These are phyloP conservation scores for Sphagnum fallax DNA, from an alignment of 228 moss, liverwort and hornwort species.

Conservation along the genomic window DNA sequence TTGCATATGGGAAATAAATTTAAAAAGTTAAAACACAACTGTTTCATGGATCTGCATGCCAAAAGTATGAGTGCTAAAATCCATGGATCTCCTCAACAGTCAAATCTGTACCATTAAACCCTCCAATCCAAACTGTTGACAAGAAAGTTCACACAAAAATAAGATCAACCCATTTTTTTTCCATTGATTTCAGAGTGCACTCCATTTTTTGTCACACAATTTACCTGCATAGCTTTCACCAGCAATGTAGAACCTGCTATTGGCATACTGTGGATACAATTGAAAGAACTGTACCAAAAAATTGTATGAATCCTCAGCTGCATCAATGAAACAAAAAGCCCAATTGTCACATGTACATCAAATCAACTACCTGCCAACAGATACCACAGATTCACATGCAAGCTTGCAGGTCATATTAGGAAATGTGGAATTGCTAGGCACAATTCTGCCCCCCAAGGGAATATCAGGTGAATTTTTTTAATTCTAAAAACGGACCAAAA, in stretches of 20 bases:
- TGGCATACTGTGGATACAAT: conserved; percentile 60
- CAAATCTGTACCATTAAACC: not conserved
- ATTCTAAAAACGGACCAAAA: too few relatives aligned
- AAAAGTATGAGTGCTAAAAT: too few relatives aligned
- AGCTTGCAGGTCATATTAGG: not conserved
- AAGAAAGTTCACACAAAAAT: not conserved
- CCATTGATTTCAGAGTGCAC: too few relatives aligned
- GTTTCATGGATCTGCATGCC: too few relatives aligned
- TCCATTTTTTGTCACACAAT: too few relatives aligned
- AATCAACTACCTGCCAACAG: not conserved
- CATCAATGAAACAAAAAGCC: not conserved
- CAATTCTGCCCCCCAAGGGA: too few relatives aligned
- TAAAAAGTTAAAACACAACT: too few relatives aligned
- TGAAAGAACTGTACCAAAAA: conserved; percentile 73
- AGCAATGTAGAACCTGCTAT: conserved; percentile 66
- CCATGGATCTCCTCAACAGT: not conserved
- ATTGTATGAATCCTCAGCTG: conserved; percentile 70
- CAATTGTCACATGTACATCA: not conserved
- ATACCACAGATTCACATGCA: not conserved
- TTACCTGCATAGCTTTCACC: conserved; percentile 98
- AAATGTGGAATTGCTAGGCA: not conserved
- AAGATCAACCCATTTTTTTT: too few relatives aligned
- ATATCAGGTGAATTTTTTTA: too few relatives aligned
- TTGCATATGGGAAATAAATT: too few relatives aligned
- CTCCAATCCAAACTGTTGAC: not conserved